phyloP scores from a whole-genome alignment of 345 rosid genomes.

The Eucalyptus fibrosa region DNA sequence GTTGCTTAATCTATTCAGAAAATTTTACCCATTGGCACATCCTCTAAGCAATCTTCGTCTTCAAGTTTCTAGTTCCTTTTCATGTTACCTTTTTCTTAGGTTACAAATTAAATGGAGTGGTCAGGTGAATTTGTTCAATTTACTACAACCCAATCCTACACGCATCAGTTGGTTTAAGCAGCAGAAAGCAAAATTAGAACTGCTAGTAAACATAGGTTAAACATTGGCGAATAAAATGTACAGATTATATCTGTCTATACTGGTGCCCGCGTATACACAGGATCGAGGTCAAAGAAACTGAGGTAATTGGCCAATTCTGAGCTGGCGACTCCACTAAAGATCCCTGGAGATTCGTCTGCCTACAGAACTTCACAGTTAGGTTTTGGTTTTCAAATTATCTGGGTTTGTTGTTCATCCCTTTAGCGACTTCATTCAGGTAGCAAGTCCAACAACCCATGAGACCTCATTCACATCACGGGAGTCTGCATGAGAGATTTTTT shows the following conservation, averaged over 20 bases:
- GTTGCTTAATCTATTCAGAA: background rate
- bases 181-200: background rate
- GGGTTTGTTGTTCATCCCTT: background rate
- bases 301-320: background rate
- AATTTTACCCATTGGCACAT: background rate
- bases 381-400: background rate
- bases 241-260: background rate
- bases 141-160: background rate
- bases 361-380: background rate
- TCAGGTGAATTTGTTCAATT: background rate
- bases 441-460: background rate
- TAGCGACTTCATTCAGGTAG: background rate
- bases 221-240: background rate
- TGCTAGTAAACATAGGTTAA: background rate
- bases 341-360: background rate
- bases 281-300: background rate
- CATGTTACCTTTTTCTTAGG: background rate
- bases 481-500: background rate
- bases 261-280: background rate
- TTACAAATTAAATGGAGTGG: background rate
- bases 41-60: background rate
- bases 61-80: background rate
- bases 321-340: background rate
- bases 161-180: background rate
- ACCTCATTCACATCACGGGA: background rate